Evolutionary conservation across 768 basidiomycete genomes (phyloP), one percentile per base, ranked within the genome.

Genomic region (Boletus speciosus): DNA sequence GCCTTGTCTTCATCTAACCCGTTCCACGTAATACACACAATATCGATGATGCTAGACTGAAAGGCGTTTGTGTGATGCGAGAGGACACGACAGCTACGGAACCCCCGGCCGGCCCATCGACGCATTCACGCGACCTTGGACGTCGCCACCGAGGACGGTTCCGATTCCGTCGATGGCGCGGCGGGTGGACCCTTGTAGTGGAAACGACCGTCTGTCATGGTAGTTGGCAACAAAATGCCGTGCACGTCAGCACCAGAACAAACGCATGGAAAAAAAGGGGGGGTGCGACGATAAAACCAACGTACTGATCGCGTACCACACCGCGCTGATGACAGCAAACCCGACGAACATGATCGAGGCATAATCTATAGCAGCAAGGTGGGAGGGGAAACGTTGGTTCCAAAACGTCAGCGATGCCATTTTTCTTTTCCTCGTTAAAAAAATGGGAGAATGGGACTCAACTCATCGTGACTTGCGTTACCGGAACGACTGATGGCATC

Each of bases 291-390:
- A 29, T 29, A 29, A 29, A 29, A 9, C 8, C 29, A 9, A 29
- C 29, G 37, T 56, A 83, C 81, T 75, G 54, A 82, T 76, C 29
- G 76, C 45, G 58, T 86, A 87, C 85, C 85, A 88, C 25, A 75
- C 69, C 0, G 76, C 80, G 48, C 83, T 84, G 32, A 86, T 76
- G 15, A 71, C 55, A 0, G 71, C 81, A 56, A 87, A 86, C 4
- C 81, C 84, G 38, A 83, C 79, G 54, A 85, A 86, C 14, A 86
- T 83, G 14, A 82, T 84, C 9, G 80, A 80, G 11, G 84, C 84
- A 55, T 84, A 85, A 68, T 88, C 85, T 86, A 25, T 19, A 19
- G 19, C 19, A 19, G 19, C 19, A 27, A 41, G 2, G 23, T 6
- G 40, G 23, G 2, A 12, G 8, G 12, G 11, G 5, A 25, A 9